Evolutionary conservation across 768 basidiomycete species (phyloP).

Genomic region (Amylocystis lapponica): DNA sequence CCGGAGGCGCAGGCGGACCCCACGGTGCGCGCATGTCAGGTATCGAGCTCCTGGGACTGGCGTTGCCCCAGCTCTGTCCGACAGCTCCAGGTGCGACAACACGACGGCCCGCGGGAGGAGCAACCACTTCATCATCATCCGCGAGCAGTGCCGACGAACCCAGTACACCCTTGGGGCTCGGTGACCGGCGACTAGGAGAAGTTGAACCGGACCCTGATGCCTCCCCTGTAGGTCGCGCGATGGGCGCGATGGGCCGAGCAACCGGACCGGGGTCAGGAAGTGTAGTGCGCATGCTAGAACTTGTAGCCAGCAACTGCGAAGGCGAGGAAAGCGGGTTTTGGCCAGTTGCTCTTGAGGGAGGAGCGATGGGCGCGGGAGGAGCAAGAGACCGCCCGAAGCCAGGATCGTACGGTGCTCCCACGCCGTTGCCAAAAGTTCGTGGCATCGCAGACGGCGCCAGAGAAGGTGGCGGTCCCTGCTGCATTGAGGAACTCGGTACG

Average conservation of each 20-base stretch:
- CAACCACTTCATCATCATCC: conserved; percentile 76
- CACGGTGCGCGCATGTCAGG: conserved; percentile 38
- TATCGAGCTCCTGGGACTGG: conserved; percentile 37
- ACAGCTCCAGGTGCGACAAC: conserved; percentile 31
- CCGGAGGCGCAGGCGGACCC: conserved; percentile 32
- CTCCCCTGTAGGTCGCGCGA: conserved; percentile 54
- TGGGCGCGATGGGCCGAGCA: conserved; percentile 52
- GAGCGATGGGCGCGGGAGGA: conserved; percentile 26
- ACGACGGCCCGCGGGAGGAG: conserved; percentile 39
- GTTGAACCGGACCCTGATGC: conserved; percentile 50
- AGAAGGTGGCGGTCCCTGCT: conserved; percentile 37
- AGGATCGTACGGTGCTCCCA: conserved; percentile 47
- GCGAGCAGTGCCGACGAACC: conserved; percentile 75
- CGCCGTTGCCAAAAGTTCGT: conserved; percentile 43
- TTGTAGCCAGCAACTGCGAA: conserved; percentile 38
- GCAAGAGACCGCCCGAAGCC: conserved; percentile 39
- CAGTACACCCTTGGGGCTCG: conserved; percentile 59
- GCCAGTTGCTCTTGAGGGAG: conserved; percentile 36
- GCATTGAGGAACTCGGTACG: conserved; percentile 39
- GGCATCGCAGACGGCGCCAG: conserved; percentile 52
- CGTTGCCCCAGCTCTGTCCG: conserved; percentile 41
- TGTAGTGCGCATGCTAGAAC: conserved; percentile 41
- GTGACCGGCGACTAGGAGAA: conserved; percentile 46
- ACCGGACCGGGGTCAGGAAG: conserved; percentile 53
- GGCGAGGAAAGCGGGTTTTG: conserved; percentile 32